These are phyloP conservation scores for Cucurbitaria berberidis DNA, from an alignment of 2,329 filamentous ascomycete genomes.

Conservation along the genomic window DNA sequence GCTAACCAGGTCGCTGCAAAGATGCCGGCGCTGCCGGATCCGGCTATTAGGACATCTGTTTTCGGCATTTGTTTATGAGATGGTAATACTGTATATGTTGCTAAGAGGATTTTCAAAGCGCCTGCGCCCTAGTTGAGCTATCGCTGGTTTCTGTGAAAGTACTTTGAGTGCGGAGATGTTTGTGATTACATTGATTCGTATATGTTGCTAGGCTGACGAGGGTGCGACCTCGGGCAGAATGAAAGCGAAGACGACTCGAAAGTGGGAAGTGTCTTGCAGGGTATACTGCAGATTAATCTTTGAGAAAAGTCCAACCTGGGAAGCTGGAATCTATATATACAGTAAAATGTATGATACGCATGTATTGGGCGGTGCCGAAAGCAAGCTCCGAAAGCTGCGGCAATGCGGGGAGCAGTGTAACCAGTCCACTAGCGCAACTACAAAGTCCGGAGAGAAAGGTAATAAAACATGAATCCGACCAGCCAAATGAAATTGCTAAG, in stretches of 20 bases:
- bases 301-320: not conserved
- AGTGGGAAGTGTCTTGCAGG: not conserved
- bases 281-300: not conserved
- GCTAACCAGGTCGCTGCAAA: slow-evolving; percentile 67
- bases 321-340: not conserved
- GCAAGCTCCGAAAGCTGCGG: slow-evolving; percentile 14
- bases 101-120: too few relatives aligned
- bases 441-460: too few relatives aligned
- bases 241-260: not conserved
- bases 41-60: slow-evolving; percentile 65
- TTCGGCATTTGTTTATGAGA: slow-evolving; percentile 23
- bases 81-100: too few relatives aligned
- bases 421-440: not conserved
- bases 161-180: too few relatives aligned
- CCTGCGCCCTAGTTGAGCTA: too few relatives aligned
- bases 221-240: not conserved
- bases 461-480: too few relatives aligned
- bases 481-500: not conserved
- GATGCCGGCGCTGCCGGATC: slow-evolving; percentile 67
- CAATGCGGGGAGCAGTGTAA: slow-evolving; percentile 16
- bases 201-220: not conserved
- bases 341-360: not conserved
- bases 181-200: too few relatives aligned
- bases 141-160: too few relatives aligned
- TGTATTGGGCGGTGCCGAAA: slow-evolving; percentile 5